Conservation (phyloP, 176 grass and related monocot species). For the Aegilops bicornis region DNA sequence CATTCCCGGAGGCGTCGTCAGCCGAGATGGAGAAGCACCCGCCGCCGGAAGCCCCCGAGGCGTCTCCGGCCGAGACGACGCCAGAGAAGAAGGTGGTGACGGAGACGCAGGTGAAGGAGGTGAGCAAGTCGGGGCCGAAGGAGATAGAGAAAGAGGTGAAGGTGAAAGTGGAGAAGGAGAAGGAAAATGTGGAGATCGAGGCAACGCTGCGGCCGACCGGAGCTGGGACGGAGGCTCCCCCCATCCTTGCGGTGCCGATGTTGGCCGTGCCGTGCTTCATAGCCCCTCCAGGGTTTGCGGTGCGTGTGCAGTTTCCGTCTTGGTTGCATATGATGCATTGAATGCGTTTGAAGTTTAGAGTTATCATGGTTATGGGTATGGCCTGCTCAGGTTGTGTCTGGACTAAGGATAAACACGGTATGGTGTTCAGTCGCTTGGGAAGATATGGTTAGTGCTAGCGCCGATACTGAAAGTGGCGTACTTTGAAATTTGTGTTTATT, state of each 20-base stretch:
- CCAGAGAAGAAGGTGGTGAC: conserved; percentile 7
- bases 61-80: neutral
- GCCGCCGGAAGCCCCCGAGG: neutral
- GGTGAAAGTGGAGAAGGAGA: conserved; percentile 21
- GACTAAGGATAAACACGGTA: neutral
- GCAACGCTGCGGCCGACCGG: conserved; percentile 27
- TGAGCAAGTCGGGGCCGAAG: neutral
- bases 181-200: conserved; percentile 27
- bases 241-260: conserved; percentile 59
- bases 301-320: conserved; percentile 42
- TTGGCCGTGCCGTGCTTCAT: conserved; percentile 66
- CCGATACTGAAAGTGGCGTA: neutral
- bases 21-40: neutral
- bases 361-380: conserved; percentile 7
- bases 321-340: conserved; percentile 4
- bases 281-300: conserved; percentile 57
- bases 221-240: conserved; percentile 10
- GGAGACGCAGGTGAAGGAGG: neutral
- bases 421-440: neutral
- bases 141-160: neutral
- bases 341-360: conserved; percentile 3
- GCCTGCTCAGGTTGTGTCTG: neutral
- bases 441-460: neutral
- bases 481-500: neutral
- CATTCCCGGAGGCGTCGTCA: neutral